Conservation (phyloP, 768 basidiomycete genomes). For the Serendipita vermifera region DNA sequence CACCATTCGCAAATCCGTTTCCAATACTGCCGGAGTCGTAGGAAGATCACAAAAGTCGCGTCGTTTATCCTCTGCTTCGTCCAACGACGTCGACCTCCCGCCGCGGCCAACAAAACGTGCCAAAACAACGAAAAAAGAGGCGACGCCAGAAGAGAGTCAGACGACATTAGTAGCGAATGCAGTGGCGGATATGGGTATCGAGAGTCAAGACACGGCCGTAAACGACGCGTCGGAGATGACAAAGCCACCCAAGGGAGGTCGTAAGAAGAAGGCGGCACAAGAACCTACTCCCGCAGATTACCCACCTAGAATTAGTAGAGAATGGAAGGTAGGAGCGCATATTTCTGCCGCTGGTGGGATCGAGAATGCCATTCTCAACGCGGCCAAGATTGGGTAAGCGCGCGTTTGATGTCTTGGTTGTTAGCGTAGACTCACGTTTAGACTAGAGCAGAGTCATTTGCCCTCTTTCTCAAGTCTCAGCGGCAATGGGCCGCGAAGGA, state of each 20-base stretch:
- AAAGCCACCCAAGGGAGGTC: neutral
- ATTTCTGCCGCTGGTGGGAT: conserved; percentile 73
- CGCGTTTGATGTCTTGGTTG: neutral
- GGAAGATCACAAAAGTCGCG: no score
- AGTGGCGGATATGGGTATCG: neutral
- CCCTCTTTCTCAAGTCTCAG: conserved; percentile 74
- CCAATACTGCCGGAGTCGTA: no score
- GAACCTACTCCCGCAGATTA: conserved; percentile 22
- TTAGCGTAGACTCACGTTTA: neutral
- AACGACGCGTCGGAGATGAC: neutral
- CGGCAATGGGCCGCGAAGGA: conserved; percentile 63
- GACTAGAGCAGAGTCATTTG: conserved; percentile 65
- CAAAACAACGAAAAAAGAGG: neutral
- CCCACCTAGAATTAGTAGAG: conserved; percentile 22
- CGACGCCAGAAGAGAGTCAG: conserved; percentile 1
- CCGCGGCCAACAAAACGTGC: neutral
- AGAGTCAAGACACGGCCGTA: neutral
- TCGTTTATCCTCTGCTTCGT: neutral
- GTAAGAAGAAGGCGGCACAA: conserved; percentile 13
- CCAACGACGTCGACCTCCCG: neutral
- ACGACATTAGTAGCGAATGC: neutral
- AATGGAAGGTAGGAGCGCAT: conserved; percentile 72
- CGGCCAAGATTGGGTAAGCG: conserved; percentile 51
- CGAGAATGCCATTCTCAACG: conserved; percentile 57
- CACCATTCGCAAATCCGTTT: no score